These are phyloP conservation scores for Lodderomyces oxycetoniae DNA, from an alignment of 1,139 yeast genomes.

Conservation along the genomic window DNA sequence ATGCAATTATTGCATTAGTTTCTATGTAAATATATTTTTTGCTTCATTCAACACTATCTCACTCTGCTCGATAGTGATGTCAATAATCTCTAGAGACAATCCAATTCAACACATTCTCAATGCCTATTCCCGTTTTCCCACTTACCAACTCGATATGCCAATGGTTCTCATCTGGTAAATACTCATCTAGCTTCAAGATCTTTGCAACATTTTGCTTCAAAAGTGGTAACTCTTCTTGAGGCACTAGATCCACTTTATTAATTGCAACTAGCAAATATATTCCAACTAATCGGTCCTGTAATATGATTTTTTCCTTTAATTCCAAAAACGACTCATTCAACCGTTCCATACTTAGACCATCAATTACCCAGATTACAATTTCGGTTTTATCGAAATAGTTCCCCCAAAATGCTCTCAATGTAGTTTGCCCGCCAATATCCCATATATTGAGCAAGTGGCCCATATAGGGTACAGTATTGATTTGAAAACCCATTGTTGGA, in stretches of 20 bases:
- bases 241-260: constrained; percentile 54
- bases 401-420: constrained; percentile 81
- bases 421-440: constrained; percentile 89
- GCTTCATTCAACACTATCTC: too few relatives aligned
- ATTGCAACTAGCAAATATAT: constrained; percentile 52
- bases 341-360: constrained; percentile 58
- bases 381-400: constrained; percentile 88
- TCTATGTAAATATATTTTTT: too few relatives aligned
- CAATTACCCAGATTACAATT: constrained; percentile 88
- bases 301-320: constrained; percentile 51
- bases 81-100: constrained; percentile 25
- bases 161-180: constrained; percentile 22
- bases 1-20: too few relatives aligned
- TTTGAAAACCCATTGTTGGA: constrained; percentile 53
- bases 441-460: constrained; percentile 46
- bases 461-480: constrained; percentile 36
- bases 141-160: constrained; percentile 46
- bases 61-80: too few relatives aligned
- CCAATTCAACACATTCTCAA: constrained; percentile 49
- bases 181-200: constrained; percentile 23
- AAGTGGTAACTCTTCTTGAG: constrained; percentile 13
- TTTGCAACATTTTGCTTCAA: constrained; percentile 18
- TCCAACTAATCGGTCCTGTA: constrained; percentile 67
- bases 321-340: constrained; percentile 63
- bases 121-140: constrained; percentile 53